phyloP scores from a whole-genome alignment of 2,329 filamentous ascomycete species.

The Cercospora zeina region DNA sequence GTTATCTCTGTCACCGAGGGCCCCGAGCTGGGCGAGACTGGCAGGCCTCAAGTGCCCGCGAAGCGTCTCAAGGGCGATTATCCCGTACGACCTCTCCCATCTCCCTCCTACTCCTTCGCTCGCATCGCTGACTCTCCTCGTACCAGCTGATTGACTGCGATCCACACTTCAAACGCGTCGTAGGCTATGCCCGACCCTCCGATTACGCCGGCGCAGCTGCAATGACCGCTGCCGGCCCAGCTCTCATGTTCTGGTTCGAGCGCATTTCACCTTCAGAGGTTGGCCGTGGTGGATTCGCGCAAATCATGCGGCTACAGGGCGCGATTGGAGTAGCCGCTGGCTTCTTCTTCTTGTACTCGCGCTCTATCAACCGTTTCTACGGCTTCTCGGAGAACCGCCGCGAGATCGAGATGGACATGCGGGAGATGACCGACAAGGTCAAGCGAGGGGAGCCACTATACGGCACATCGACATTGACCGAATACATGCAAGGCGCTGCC shows the following conservation, averaged over 20 bases:
- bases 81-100: constrained; percentile 61
- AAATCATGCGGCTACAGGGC: constrained; percentile 75
- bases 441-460: constrained; percentile 90
- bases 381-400: constrained; percentile 89
- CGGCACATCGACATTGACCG: constrained; percentile 72
- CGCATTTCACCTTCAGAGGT: constrained; percentile 80
- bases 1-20: constrained; percentile 31
- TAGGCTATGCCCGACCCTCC: constrained; percentile 79
- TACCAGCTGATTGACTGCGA: constrained; percentile 95
- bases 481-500: constrained; percentile 92
- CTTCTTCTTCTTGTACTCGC: constrained; percentile 81
- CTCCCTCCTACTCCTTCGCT: constrained; percentile 5
- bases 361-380: constrained; percentile 86
- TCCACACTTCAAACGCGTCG: constrained; percentile 88
- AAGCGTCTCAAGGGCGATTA: constrained; percentile 81
- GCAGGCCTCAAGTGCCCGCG: constrained; percentile 54
- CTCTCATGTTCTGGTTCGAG: constrained; percentile 76
- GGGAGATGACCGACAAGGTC: constrained; percentile 95
- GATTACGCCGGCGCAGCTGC: constrained; percentile 75
- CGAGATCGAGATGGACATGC: constrained; percentile 94
- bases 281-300: constrained; percentile 76
- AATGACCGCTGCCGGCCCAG: constrained; percentile 71
- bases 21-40: constrained; percentile 37
- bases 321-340: constrained; percentile 73
- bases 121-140: constrained; percentile 31